These are phyloP conservation scores for Yarrowia sp. DNA, from an alignment of 805 yeast genomes.

Conservation along the genomic window DNA sequence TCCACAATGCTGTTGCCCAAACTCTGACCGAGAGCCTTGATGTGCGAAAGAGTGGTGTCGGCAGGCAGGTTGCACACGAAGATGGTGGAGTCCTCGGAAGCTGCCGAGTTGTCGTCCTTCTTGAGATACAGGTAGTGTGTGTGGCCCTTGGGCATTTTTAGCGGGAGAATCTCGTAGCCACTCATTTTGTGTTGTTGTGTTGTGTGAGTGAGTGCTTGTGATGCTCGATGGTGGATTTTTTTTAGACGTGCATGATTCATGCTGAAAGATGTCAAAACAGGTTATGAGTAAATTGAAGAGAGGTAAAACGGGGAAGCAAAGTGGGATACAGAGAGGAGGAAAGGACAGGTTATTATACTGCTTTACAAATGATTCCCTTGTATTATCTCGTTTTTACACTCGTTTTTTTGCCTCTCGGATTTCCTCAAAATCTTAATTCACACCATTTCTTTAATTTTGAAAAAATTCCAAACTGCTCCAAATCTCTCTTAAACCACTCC, in stretches of 20 bases:
- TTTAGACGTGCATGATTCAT: background rate
- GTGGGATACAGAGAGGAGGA: too few species aligned
- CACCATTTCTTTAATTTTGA: too few species aligned
- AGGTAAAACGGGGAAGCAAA: background rate
- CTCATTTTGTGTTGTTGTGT: background rate
- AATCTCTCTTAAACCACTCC: too few species aligned
- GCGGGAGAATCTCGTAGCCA: constrained; percentile 24
- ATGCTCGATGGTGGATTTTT: background rate
- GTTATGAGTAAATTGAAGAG: background rate
- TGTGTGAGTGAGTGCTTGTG: background rate
- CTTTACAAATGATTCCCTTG: too few species aligned
- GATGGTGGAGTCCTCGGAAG: constrained; percentile 49
- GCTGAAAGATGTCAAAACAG: background rate
- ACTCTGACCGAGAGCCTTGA: constrained; percentile 55
- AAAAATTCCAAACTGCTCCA: too few species aligned
- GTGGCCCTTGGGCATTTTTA: constrained; percentile 32
- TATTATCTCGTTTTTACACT: too few species aligned
- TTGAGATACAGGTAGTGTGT: constrained; percentile 63
- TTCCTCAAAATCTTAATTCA: too few species aligned
- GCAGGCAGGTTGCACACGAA: constrained; percentile 78
- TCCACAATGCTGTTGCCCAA: constrained; percentile 47
- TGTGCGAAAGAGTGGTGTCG: constrained; percentile 49
- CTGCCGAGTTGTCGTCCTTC: constrained; percentile 48
- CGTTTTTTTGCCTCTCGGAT: too few species aligned
- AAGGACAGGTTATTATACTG: too few species aligned